Base-by-base conservation (phyloP, 1,284 basidiomycete genomes). In the Cerioporus squamosus region DNA sequence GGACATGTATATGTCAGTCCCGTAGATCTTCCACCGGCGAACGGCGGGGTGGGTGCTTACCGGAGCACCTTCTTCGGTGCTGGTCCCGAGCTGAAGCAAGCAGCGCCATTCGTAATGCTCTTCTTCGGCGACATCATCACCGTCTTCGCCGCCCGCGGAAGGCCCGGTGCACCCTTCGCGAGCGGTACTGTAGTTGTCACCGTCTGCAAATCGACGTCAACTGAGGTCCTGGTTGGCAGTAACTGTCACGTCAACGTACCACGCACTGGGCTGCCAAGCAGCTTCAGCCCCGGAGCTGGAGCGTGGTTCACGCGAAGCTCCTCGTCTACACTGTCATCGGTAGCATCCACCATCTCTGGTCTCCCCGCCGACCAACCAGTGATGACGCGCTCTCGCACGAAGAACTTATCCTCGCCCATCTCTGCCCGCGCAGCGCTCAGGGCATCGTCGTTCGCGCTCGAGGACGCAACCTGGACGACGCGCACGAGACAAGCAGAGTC, bases 1-100 rank as follows among this genome's bases (percentile, higher is more conserved):
- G 12, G 20, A 15, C n/a, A 9, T 8, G 20, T 8, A 23, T 5
- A 18, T 40, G 15, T 22, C 40, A 50, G 33, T 29, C 9, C 26
- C 26, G 26, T 29, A 9, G 5, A 29, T 9, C 26, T 29, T 29
- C 26, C 26, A 29, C 9, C 6, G 26, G 12, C 42, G 6, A 8
- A 42, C 2, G 2, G 18, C 5, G 4, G 29, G 3, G 12, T 39
- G 4, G n/a, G 33, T 22, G 15, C 33, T 26, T 31, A 48, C 47
- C 8, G 33, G 47, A 10, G 29, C 49, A 33, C 44, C 46, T 18
- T 53, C 61, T 18, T 57, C 55, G 1, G 22, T 46, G 18, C 33
- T 39, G 20, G 51, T 57, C 8, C 60, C 57, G 10, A 62, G 49
- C 52, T 62, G 57, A 14, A 62, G n/a, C 44, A 62, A 43, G 38